Base-by-base conservation (phyloP, 1,139 yeast genomes). In the Pichia sp. region DNA sequence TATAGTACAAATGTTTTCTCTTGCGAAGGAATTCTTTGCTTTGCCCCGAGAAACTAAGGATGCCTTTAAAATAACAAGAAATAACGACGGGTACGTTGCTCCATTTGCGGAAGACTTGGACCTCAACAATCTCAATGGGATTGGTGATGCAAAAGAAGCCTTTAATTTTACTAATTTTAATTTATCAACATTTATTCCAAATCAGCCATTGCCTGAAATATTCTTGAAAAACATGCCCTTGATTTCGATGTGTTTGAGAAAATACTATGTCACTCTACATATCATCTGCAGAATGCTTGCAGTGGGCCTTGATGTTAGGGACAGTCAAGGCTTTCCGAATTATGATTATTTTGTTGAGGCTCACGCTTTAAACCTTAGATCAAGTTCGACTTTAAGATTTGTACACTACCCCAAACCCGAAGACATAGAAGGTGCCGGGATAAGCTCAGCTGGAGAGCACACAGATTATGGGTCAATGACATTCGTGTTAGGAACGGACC, bases 381-480 rank as follows among this genome's bases (percentile, higher is more conserved):
- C 81, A 17, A 84, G 66, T 23, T 42, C 86, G 5, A 74, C 84
- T 0, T 69, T 84, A 53, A 66, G 94, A 51, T 67, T 84, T 51
- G 64, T 84, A 38, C 84, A 78, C 56, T 84, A 84, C 54, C 89
- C 89, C 0, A 72, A 82, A 10, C 76, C 71, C 41, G 32, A 28
- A 4, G 14, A 30, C 8, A n/a, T 25, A 7, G 24, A 36, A 3
- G 35, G 20, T 5, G 26, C 32, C 8, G 66, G 69, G 38, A 60
- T 68, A 28, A 72, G 81, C 36, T 67, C 93, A 39, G 93, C 93
- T 3, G 94, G 94, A 24, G 93, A 93, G 1, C 94, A 84, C 52
- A 83, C 94, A 0, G 94, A 84, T 56, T 84, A 81, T 55, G 93
- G 93, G 0, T 69, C 84, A 0, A 59, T 82, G 49, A 84, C 94